Evolutionary conservation across 108 stramenopile species (phyloP).

Genomic region (Cyclotella baltica): DNA sequence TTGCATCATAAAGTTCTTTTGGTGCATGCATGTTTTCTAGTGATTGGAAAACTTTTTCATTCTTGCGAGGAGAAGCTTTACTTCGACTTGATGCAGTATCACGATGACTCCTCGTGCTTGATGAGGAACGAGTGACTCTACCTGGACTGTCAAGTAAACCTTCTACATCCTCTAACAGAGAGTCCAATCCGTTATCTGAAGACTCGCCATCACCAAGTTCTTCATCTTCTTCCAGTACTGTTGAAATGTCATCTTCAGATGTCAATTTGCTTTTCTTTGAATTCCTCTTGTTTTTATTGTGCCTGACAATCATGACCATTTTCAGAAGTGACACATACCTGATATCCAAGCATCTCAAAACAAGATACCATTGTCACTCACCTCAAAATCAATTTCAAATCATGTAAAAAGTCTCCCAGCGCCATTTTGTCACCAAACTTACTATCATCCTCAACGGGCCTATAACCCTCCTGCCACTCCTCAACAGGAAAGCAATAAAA

Average conservation of each 20-base stretch:
- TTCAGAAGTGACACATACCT: no score
- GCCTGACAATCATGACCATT: slow-evolving; percentile 14
- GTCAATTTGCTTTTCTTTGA: slow-evolving; percentile 9
- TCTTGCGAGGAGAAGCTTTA: neutral
- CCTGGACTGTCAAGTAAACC: slow-evolving; percentile 24
- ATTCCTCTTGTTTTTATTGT: slow-evolving; percentile 27
- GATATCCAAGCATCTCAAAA: no score
- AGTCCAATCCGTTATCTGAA: slow-evolving; percentile 26
- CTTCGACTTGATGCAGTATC: neutral
- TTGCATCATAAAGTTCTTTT: slow-evolving; percentile 38
- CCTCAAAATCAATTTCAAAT: slow-evolving; percentile 77
- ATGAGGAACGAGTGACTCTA: neutral
- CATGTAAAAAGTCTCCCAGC: slow-evolving; percentile 83
- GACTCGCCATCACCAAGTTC: slow-evolving; percentile 28
- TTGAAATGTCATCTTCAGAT: slow-evolving; percentile 43
- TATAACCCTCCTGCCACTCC: slow-evolving; percentile 91
- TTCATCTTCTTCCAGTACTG: slow-evolving; percentile 50
- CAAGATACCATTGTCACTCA: slow-evolving; percentile 12
- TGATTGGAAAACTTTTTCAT: slow-evolving; percentile 17
- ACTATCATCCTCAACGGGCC: slow-evolving; percentile 57
- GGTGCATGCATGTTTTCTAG: slow-evolving; percentile 38
- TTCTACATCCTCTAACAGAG: slow-evolving; percentile 38
- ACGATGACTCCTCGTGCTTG: neutral
- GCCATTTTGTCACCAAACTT: slow-evolving; percentile 90
- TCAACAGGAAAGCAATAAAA: slow-evolving; percentile 94